Conservation (phyloP, 352 stramenopile genomes). For the Phytophthora megakarya region DNA sequence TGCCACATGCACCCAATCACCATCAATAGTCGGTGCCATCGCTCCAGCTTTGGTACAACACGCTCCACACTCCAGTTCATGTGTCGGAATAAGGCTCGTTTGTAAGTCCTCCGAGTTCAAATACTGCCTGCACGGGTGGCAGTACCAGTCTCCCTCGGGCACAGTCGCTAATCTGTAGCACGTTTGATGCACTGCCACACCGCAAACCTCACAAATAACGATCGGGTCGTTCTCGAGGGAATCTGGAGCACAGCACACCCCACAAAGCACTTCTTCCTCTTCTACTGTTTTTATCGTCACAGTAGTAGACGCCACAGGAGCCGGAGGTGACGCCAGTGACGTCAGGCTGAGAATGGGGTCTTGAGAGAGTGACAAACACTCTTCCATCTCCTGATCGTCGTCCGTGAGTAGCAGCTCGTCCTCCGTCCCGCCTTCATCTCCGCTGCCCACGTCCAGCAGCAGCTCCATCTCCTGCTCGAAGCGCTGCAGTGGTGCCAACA, state of each 20-base stretch:
- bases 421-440: slow-evolving; percentile 19
- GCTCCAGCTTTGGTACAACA: slow-evolving; percentile 62
- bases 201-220: slow-evolving; percentile 81
- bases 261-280: slow-evolving; percentile 49
- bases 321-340: not conserved
- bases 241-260: slow-evolving; percentile 66
- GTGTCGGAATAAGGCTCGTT: slow-evolving; percentile 55
- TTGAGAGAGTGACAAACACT: slow-evolving; percentile 21
- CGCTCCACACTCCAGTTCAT: slow-evolving; percentile 58
- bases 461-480: slow-evolving; percentile 74
- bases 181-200: slow-evolving; percentile 74
- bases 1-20: slow-evolving; percentile 73
- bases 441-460: slow-evolving; percentile 55
- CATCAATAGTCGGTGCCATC: slow-evolving; percentile 49
- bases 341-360: not conserved
- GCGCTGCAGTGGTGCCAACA: slow-evolving; percentile 60
- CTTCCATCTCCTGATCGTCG: slow-evolving; percentile 25
- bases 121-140: slow-evolving; percentile 65
- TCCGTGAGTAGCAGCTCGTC: slow-evolving; percentile 12
- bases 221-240: slow-evolving; percentile 79
- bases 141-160: slow-evolving; percentile 81
- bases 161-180: slow-evolving; percentile 76
- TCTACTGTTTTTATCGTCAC: not conserved
- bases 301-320: not conserved
- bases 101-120: slow-evolving; percentile 45